Conservation (phyloP, 2,329 filamentous ascomycete genomes). For the Diaporthe amygdali region DNA sequence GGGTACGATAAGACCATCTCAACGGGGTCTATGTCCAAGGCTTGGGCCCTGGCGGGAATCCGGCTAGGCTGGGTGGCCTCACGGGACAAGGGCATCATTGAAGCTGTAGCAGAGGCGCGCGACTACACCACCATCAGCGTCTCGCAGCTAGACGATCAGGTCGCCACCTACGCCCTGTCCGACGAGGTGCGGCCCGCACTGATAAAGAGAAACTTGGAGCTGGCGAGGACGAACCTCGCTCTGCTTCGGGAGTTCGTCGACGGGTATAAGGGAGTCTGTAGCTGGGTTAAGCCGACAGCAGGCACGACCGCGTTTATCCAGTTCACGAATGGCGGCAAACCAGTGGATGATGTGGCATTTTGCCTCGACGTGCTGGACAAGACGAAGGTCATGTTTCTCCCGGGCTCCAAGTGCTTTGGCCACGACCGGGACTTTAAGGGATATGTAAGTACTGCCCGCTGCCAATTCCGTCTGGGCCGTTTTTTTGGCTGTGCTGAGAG, state of each 20-base stretch:
- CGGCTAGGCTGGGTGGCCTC: conserved; percentile 84
- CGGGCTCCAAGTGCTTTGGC: conserved; percentile 78
- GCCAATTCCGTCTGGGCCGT: neutral
- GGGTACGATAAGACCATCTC: conserved; percentile 74
- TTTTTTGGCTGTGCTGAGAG: neutral
- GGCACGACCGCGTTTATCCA: conserved; percentile 82
- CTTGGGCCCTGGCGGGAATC: conserved; percentile 82
- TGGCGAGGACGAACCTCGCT: conserved; percentile 71
- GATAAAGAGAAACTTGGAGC: conserved; percentile 60
- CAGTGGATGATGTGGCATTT: conserved; percentile 75
- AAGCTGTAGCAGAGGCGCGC: conserved; percentile 66
- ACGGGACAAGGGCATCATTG: conserved; percentile 65
- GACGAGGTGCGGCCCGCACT: conserved; percentile 42
- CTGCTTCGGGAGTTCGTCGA: conserved; percentile 72
- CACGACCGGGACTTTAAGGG: conserved; percentile 69
- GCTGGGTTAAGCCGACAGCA: conserved; percentile 76
- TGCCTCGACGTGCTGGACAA: conserved; percentile 71
- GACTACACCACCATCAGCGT: conserved; percentile 90
- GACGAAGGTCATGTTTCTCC: conserved; percentile 76
- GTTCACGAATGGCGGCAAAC: conserved; percentile 63
- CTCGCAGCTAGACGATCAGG: conserved; percentile 78
- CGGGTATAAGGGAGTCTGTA: conserved; percentile 65
- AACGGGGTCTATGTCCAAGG: conserved; percentile 85
- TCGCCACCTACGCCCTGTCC: conserved; percentile 77
- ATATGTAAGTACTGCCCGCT: conserved; percentile 54